phyloP scores from a whole-genome alignment of 192 early-diverging fungal species.

The Kickxella alabastrina region DNA sequence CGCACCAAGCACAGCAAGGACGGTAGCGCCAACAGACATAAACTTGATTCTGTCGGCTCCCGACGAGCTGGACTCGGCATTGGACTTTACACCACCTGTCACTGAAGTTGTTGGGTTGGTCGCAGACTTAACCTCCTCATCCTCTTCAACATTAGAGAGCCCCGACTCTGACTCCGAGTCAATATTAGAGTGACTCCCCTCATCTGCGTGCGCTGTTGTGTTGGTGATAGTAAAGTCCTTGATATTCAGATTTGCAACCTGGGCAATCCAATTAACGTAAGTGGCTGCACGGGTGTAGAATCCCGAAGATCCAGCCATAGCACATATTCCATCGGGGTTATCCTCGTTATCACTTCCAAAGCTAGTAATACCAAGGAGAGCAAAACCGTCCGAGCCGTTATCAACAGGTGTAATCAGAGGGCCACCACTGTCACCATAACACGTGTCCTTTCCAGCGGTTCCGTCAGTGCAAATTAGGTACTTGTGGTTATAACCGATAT shows the following conservation, averaged over 20 bases:
- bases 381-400: conserved; percentile 4
- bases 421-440: conserved; percentile 47
- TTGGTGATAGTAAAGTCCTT: conserved; percentile 12
- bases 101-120: no score
- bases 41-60: no score
- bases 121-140: no score
- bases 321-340: conserved; percentile 32
- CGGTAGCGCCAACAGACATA: no score
- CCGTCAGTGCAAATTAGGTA: conserved; percentile 45
- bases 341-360: conserved; percentile 15
- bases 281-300: conserved; percentile 42
- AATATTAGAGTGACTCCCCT: no score
- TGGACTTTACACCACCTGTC: no score
- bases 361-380: conserved; percentile 42
- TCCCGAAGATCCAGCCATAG: conserved; percentile 16
- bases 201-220: conserved; percentile 3
- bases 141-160: no score
- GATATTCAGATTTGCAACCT: conserved; percentile 11
- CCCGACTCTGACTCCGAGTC: no score
- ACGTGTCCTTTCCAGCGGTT: conserved; percentile 39
- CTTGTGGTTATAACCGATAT: conserved; percentile 2
- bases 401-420: conserved; percentile 28
- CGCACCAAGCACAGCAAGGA: no score
- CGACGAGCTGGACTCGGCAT: no score
- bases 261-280: conserved; percentile 41